phyloP scores from a whole-genome alignment of 1,284 basidiomycete genomes.

The Peniophora sp. region DNA sequence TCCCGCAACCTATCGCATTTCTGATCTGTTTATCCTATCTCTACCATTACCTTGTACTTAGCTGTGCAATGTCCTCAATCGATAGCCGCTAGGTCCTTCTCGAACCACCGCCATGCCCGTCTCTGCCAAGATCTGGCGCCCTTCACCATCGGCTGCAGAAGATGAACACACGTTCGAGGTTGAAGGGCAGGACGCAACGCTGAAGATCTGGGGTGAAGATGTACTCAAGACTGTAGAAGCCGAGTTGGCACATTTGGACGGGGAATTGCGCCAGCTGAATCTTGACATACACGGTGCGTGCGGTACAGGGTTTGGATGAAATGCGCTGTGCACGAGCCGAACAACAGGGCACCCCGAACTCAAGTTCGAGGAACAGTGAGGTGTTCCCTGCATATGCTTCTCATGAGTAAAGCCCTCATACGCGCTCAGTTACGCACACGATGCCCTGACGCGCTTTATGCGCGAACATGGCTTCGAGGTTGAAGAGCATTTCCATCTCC shows the following conservation, averaged over 20 bases:
- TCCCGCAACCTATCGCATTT: too few species aligned
- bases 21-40: too few species aligned
- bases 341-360: constrained; percentile 52
- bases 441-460: constrained; percentile 49
- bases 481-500: constrained; percentile 52
- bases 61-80: too few species aligned
- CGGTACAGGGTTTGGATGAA: background rate
- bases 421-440: constrained; percentile 40
- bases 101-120: too few species aligned
- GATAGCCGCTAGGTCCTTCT: too few species aligned
- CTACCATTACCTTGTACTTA: too few species aligned
- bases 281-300: constrained; percentile 57
- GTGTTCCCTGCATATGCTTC: background rate
- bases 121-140: too few species aligned
- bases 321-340: background rate
- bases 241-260: constrained; percentile 45
- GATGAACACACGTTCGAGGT: too few species aligned
- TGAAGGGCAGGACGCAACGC: constrained; percentile 1
- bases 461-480: constrained; percentile 53
- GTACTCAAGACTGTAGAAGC: constrained; percentile 47
- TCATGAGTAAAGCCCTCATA: background rate
- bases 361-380: constrained; percentile 47
- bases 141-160: too few species aligned
- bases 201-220: constrained; percentile 20
- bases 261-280: constrained; percentile 50